Conservation (phyloP, 495 filamentous ascomycete species). For the Daldinia decipiens region DNA sequence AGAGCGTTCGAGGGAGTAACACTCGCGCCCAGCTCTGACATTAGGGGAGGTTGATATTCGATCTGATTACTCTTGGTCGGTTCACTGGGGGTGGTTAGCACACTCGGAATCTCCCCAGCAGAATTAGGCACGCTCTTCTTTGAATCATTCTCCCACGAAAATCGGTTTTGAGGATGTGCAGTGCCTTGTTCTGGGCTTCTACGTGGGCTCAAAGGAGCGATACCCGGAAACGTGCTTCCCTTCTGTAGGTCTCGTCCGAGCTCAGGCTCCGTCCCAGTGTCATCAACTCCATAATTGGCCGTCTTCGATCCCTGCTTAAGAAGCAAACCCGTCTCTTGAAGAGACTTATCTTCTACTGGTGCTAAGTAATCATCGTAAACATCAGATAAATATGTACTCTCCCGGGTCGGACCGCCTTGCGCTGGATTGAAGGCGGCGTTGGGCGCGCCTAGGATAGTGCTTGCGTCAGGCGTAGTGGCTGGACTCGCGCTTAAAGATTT, state of each 20-base stretch:
- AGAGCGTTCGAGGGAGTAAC: conserved; percentile 19
- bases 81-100: conserved; percentile 16
- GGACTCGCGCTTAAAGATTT: conserved; percentile 67
- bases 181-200: conserved; percentile 31
- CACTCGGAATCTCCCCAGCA: conserved; percentile 11
- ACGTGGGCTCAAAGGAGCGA: conserved; percentile 30
- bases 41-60: background rate
- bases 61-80: background rate
- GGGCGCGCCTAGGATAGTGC: conserved; percentile 13
- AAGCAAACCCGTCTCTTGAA: conserved; percentile 38
- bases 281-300: background rate
- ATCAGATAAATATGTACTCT: conserved; percentile 59
- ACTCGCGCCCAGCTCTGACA: conserved; percentile 1
- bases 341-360: conserved; percentile 49
- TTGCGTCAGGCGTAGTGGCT: conserved; percentile 31
- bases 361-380: conserved; percentile 59
- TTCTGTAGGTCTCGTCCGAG: conserved; percentile 11
- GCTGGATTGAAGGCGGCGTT: conserved; percentile 34
- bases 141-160: conserved; percentile 64
- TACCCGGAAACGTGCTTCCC: conserved; percentile 28
- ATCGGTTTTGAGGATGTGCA: conserved; percentile 50
- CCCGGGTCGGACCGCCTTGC: conserved; percentile 43
- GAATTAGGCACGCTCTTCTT: conserved; percentile 42
- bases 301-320: conserved; percentile 27
- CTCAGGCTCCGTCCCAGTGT: background rate